A percentile compares a stretch with the other conserved stretches of the same genome.
Conservation (phyloP, 208 protist genomes). For the Trypanosoma rangeli region DNA sequence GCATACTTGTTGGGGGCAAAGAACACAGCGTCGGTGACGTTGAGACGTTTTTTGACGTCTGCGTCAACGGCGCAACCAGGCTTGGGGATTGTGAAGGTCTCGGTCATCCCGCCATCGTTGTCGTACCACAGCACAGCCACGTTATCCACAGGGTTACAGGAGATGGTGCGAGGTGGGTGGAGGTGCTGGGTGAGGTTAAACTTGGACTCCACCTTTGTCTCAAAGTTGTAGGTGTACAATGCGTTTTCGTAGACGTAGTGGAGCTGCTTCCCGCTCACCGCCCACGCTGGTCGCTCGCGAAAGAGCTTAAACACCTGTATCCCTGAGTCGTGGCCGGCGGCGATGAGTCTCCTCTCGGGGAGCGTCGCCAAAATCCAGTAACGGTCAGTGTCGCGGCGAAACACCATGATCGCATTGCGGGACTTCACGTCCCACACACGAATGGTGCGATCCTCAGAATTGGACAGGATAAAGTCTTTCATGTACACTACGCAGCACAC, state of each 20-base stretch:
- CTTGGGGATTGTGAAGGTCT: slow-evolving; percentile 36
- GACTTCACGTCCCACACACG: slow-evolving; percentile 92
- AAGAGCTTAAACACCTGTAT: slow-evolving; percentile 98
- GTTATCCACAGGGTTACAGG: slow-evolving; percentile 63
- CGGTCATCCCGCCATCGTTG: slow-evolving; percentile 31
- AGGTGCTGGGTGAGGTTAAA: slow-evolving; percentile 33
- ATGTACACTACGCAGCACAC: slow-evolving; percentile 97
- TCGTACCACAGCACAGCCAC: slow-evolving; percentile 49
- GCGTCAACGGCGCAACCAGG: slow-evolving; percentile 28
- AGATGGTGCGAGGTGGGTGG: slow-evolving; percentile 55
- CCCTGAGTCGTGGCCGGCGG: slow-evolving; percentile 96
- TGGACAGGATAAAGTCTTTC: slow-evolving; percentile 96
- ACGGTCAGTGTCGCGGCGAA: slow-evolving; percentile 95
- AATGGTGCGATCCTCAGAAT: slow-evolving; percentile 95
- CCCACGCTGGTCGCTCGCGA: slow-evolving; percentile 93
- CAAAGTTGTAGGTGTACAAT: slow-evolving; percentile 53
- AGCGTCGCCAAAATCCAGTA: slow-evolving; percentile 98
- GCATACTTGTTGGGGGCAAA: slow-evolving; percentile 95
- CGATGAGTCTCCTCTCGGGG: slow-evolving; percentile 94
- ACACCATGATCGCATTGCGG: slow-evolving; percentile 78
- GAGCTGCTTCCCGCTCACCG: slow-evolving; percentile 41
- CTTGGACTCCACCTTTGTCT: slow-evolving; percentile 34
- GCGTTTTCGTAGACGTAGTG: slow-evolving; percentile 63
- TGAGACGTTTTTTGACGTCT: slow-evolving; percentile 61
- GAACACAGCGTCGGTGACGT: slow-evolving; percentile 83